Percentiles rank a stretch among this genome's conserved stretches.
Conservation (phyloP, 2,329 filamentous ascomycete species). For the Ophiostoma sp. region DNA sequence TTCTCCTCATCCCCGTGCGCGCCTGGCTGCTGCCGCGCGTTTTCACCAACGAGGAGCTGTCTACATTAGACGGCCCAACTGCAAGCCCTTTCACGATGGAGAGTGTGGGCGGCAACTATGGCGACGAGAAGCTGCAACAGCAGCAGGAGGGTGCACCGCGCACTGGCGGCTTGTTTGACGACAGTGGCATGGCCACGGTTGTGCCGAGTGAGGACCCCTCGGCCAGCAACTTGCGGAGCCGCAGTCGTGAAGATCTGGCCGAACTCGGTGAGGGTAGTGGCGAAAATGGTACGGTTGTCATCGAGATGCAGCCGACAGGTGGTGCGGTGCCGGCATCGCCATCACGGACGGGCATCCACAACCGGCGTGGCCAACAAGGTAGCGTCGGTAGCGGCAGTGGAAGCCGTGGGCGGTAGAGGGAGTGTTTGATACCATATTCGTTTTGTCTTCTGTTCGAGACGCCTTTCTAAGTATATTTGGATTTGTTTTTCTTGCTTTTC, state of each 20-base stretch:
- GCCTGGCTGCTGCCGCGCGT: conserved; percentile 62
- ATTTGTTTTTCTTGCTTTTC: background rate
- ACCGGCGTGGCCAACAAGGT: conserved; percentile 22
- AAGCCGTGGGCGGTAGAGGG: background rate
- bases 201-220: conserved; percentile 20
- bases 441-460: background rate
- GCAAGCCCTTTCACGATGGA: conserved; percentile 76
- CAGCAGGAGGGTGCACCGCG: background rate
- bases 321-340: background rate
- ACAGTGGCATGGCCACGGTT: conserved; percentile 9
- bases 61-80: conserved; percentile 68
- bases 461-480: background rate
- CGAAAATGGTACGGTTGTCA: background rate
- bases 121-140: conserved; percentile 30
- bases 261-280: conserved; percentile 26
- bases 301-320: conserved; percentile 19
- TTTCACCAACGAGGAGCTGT: conserved; percentile 62
- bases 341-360: conserved; percentile 26
- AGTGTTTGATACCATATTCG: background rate
- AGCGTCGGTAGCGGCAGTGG: background rate
- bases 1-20: conserved; percentile 66
- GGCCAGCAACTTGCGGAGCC: background rate
- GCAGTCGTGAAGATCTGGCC: conserved; percentile 25
- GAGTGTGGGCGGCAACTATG: conserved; percentile 66
- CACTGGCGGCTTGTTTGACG: background rate